Evolutionary conservation across 2,329 filamentous ascomycete species (phyloP).

Genomic region (Meredithiella fracta): DNA sequence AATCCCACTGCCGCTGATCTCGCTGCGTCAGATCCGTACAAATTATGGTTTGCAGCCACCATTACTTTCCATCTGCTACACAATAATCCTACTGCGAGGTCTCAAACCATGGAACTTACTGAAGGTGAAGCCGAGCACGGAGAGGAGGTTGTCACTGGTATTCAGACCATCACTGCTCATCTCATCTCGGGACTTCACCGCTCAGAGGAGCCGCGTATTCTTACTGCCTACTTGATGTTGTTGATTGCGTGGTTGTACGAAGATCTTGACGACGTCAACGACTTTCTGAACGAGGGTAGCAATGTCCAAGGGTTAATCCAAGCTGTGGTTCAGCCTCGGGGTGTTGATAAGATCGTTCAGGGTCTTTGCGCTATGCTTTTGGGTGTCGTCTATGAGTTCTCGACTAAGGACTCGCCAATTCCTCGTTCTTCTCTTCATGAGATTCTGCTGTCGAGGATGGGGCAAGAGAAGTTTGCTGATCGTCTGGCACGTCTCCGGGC

Average conservation of each 20-base stretch:
- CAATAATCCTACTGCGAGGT: constrained; percentile 65
- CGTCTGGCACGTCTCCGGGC: constrained; percentile 61
- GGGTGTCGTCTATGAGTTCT: constrained; percentile 89
- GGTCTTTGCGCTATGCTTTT: constrained; percentile 73
- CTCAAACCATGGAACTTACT: constrained; percentile 60
- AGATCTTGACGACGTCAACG: constrained; percentile 77
- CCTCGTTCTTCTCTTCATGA: constrained; percentile 65
- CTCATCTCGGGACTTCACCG: constrained; percentile 65
- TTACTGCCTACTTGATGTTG: constrained; percentile 77
- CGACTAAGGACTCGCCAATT: constrained; percentile 89
- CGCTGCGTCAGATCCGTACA: constrained; percentile 62
- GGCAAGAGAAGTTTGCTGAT: constrained; percentile 75
- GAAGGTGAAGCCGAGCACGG: constrained; percentile 80
- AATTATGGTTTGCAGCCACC: constrained; percentile 76
- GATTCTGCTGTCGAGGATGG: constrained; percentile 58
- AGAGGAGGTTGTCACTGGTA: constrained; percentile 87
- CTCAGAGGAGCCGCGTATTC: constrained; percentile 60
- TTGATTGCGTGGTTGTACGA: constrained; percentile 84
- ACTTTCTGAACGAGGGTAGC: constrained; percentile 82
- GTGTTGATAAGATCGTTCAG: constrained; percentile 51
- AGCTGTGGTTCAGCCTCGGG: constrained; percentile 42
- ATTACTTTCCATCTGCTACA: constrained; percentile 74
- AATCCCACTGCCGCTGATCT: constrained; percentile 41
- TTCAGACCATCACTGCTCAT: constrained; percentile 76
- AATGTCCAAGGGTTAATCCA: constrained; percentile 78